These are phyloP conservation scores for Lunasporangiospora selenospora DNA, from an alignment of 192 early-diverging fungal species.

Conservation along the genomic window DNA sequence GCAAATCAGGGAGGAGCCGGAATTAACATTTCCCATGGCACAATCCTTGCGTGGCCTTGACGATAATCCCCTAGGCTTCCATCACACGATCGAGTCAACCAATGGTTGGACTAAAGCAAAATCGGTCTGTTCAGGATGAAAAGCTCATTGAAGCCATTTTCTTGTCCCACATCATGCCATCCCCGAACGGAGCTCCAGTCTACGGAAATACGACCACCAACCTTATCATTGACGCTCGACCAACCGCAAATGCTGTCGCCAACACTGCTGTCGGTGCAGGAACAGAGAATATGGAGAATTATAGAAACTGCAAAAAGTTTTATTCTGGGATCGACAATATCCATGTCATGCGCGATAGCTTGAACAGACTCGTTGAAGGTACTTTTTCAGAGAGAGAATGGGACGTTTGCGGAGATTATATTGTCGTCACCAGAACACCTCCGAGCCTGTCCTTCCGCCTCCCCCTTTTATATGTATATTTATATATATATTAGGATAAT, in stretches of 20 bases:
- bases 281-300: constrained; percentile 94
- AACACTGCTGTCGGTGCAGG: constrained; percentile 94
- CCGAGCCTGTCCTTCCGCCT: background rate
- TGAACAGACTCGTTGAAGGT: constrained; percentile 86
- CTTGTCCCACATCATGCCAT: constrained; percentile 61
- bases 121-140: constrained; percentile 96
- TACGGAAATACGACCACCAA: constrained; percentile 67
- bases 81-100: constrained; percentile 96
- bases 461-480: background rate
- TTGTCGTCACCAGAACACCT: too few relatives aligned
- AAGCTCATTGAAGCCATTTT: constrained; percentile 95
- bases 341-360: constrained; percentile 94
- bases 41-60: too few relatives aligned
- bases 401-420: too few relatives aligned
- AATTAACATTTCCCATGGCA: too few relatives aligned
- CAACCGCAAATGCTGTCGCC: constrained; percentile 92
- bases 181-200: constrained; percentile 45
- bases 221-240: constrained; percentile 96
- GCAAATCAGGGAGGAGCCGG: too few relatives aligned
- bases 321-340: constrained; percentile 98
- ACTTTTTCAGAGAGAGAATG: constrained; percentile 13
- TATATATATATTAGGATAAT: background rate
- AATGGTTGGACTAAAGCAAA: constrained; percentile 94
- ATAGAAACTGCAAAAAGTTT: constrained; percentile 83
- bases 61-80: constrained; percentile 58